Conservation (phyloP, 139 green algal species). For the Edaphochlamys debaryana region DNA sequence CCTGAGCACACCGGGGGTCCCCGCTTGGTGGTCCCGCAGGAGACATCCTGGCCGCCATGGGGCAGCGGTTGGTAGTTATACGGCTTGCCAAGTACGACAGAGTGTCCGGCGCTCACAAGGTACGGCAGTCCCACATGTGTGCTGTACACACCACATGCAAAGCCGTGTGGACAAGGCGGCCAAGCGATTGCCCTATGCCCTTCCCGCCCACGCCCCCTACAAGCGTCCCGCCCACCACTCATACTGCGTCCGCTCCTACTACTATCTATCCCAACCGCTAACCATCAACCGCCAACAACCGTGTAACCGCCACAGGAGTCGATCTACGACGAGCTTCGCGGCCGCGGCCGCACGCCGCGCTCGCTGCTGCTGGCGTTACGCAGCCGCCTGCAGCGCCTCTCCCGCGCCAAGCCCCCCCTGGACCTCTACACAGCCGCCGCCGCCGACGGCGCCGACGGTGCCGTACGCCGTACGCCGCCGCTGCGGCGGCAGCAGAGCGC, state of each 20-base stretch:
- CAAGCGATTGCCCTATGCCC: too few species aligned
- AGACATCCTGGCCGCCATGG: conserved; percentile 36
- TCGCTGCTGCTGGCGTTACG: conserved; percentile 12
- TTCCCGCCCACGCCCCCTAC: too few species aligned
- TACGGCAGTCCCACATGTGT: too few species aligned
- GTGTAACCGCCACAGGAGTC: conserved; percentile 27
- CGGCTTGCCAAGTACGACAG: conserved; percentile 21
- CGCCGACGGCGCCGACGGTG: background rate
- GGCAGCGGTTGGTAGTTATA: conserved; percentile 11
- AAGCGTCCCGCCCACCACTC: too few species aligned
- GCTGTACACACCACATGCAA: too few species aligned
- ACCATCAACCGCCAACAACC: too few species aligned
- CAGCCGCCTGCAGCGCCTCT: conserved; percentile 2
- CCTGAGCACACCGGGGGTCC: too few species aligned
- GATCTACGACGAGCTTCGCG: conserved; percentile 27
- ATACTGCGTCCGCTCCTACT: too few species aligned
- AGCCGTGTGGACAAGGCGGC: too few species aligned
- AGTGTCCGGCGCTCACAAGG: background rate
- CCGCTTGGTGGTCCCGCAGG: too few species aligned
- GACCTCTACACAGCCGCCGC: background rate
- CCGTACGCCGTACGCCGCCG: conserved; percentile 6
- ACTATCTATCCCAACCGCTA: too few species aligned
- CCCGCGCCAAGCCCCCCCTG: too few species aligned
- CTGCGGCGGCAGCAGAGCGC: conserved; percentile 10
- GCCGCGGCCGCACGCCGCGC: conserved; percentile 6